Conservation (phyloP, 495 filamentous ascomycete genomes). For the Pyronema domesticum region DNA sequence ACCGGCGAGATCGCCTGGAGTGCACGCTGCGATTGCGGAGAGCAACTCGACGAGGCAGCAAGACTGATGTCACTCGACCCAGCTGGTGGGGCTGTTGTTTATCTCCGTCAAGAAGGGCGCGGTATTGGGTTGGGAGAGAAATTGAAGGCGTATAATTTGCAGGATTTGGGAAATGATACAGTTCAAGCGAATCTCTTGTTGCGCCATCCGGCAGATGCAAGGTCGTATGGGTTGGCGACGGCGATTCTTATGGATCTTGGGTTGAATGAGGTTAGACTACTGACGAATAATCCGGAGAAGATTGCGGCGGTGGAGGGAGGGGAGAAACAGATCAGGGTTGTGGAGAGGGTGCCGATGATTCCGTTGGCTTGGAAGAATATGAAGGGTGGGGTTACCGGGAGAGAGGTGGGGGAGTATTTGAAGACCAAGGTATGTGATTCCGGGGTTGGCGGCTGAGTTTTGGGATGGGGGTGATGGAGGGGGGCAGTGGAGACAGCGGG, state of each 20-base stretch:
- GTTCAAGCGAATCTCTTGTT: constrained; percentile 88
- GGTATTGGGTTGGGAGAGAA: constrained; percentile 92
- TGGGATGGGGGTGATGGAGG: too few relatives aligned
- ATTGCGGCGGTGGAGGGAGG: constrained; percentile 85
- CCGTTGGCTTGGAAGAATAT: constrained; percentile 84
- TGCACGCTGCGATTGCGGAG: constrained; percentile 90
- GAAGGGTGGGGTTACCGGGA: constrained; percentile 62
- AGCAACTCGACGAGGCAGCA: constrained; percentile 92
- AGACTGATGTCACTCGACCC: constrained; percentile 75
- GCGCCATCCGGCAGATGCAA: constrained; percentile 81
- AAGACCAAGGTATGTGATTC: constrained; percentile 60
- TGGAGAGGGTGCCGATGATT: constrained; percentile 84
- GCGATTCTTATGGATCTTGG: constrained; percentile 83
- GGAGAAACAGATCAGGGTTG: constrained; percentile 68
- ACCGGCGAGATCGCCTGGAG: constrained; percentile 98
- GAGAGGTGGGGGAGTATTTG: constrained; percentile 83
- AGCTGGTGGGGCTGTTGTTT: constrained; percentile 77
- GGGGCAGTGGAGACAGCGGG: too few relatives aligned
- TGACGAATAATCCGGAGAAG: constrained; percentile 99
- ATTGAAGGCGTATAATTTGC: constrained; percentile 92
- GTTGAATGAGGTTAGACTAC: constrained; percentile 52
- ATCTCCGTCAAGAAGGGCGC: constrained; percentile 85
- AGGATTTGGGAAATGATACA: constrained; percentile 87
- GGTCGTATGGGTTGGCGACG: constrained; percentile 86
- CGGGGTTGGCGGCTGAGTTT: too few relatives aligned